Conservation (phyloP, 164 flowering plant species). For the Magnolia changhungtana region DNA sequence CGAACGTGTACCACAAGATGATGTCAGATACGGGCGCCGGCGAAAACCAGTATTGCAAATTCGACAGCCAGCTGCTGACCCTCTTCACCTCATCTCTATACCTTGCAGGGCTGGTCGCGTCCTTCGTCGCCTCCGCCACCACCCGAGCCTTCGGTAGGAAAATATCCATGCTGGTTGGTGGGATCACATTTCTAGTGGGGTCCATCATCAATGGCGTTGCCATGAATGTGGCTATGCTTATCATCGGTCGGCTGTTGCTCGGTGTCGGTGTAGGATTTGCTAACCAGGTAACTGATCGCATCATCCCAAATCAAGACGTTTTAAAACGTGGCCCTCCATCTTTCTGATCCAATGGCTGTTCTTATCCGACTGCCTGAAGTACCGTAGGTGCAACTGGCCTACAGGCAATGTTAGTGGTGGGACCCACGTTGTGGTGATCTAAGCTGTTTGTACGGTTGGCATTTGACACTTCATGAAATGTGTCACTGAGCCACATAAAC, state of each 20-base stretch:
- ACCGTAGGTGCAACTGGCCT: too few relatives aligned
- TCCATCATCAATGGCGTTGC: constrained; percentile 31
- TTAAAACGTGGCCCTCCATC: background rate
- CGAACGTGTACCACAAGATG: constrained; percentile 13
- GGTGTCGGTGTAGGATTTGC: constrained; percentile 47
- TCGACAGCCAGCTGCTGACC: constrained; percentile 29
- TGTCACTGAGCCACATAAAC: too few relatives aligned
- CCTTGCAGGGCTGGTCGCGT: constrained; percentile 38
- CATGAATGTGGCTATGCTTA: constrained; percentile 22
- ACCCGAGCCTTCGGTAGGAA: constrained; percentile 33
- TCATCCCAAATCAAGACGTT: background rate
- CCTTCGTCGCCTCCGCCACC: constrained; percentile 27
- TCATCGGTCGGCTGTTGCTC: constrained; percentile 36
- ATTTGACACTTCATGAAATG: too few relatives aligned
- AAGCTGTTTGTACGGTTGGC: background rate
- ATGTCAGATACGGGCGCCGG: background rate
- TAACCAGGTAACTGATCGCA: constrained; percentile 25
- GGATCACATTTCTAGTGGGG: constrained; percentile 28
- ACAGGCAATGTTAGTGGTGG: too few relatives aligned
- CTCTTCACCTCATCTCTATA: constrained; percentile 45
- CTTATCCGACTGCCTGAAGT: too few relatives aligned
- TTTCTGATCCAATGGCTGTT: too few relatives aligned
- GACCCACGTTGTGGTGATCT: too few relatives aligned
- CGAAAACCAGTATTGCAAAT: constrained; percentile 20
- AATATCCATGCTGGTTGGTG: constrained; percentile 29